Evolutionary conservation across 805 yeast species (phyloP).

Genomic region (Candida broadrunensis): DNA sequence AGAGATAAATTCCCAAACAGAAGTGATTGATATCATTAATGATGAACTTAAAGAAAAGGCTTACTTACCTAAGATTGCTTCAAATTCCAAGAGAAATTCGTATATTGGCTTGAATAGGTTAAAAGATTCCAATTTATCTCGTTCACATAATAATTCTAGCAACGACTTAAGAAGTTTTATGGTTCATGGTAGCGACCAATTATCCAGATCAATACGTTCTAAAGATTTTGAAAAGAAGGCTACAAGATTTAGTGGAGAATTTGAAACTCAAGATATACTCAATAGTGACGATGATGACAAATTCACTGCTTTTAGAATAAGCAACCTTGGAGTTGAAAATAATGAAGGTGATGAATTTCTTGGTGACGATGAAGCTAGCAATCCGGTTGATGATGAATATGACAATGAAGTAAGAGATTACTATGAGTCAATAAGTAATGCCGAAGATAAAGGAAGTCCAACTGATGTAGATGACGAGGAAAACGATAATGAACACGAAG

Average conservation of each 20-base stretch:
- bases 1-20: conserved; percentile 7
- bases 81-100: conserved; percentile 30
- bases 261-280: background rate
- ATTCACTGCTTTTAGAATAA: conserved; percentile 9
- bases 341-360: conserved; percentile 4
- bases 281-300: conserved; percentile 9
- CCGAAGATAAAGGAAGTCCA: conserved; percentile 1
- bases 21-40: background rate
- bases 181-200: background rate
- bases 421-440: background rate
- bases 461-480: conserved; percentile 5
- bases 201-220: background rate
- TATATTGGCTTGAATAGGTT: conserved; percentile 37
- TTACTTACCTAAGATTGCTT: conserved; percentile 27
- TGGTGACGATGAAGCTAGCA: conserved; percentile 3
- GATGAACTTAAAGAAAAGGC: conserved; percentile 20
- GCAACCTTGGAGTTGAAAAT: conserved; percentile 6
- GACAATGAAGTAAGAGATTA: background rate
- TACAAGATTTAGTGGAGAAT: background rate
- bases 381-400: background rate
- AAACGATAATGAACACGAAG: too few species aligned
- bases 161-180: conserved; percentile 5
- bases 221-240: conserved; percentile 1
- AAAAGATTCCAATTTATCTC: conserved; percentile 24
- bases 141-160: conserved; percentile 16